Evolutionary conservation across 306 rosid genomes (phyloP).

Genomic region (Quercus cerris): DNA sequence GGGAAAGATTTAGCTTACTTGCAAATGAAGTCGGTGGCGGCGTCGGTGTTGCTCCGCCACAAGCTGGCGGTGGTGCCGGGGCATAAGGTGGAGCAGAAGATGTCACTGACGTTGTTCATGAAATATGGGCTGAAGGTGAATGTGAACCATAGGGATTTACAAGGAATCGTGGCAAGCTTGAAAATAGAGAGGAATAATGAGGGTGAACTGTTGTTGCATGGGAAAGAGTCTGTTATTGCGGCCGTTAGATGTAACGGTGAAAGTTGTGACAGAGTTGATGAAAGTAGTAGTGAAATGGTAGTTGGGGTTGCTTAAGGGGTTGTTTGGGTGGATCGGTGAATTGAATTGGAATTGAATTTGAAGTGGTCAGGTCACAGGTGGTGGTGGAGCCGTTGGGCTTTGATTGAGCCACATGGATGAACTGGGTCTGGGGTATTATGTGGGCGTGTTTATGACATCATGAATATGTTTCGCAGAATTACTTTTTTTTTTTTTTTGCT

Average conservation of each 20-base stretch:
- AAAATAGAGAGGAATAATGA: slow-evolving; percentile 23
- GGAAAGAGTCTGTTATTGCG: background rate
- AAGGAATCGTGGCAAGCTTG: slow-evolving; percentile 39
- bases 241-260: slow-evolving; percentile 15
- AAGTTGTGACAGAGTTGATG: slow-evolving; percentile 14
- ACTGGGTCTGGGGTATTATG: background rate
- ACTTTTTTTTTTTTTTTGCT: too few species aligned
- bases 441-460: background rate
- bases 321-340: background rate
- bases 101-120: slow-evolving; percentile 90
- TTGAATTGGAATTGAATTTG: slow-evolving; percentile 2
- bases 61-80: slow-evolving; percentile 56
- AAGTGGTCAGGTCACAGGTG: background rate
- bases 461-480: background rate
- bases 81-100: slow-evolving; percentile 84
- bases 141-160: slow-evolving; percentile 57
- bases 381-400: background rate
- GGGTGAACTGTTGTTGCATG: background rate
- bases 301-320: slow-evolving; percentile 15
- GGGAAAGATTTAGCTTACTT: slow-evolving; percentile 88
- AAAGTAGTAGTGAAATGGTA: background rate
- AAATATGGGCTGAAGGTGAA: slow-evolving; percentile 81
- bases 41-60: slow-evolving; percentile 80
- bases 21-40: slow-evolving; percentile 85
- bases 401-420: background rate